phyloP scores from a whole-genome alignment of 164 flowering plant species.

The Stephania cephalantha region DNA sequence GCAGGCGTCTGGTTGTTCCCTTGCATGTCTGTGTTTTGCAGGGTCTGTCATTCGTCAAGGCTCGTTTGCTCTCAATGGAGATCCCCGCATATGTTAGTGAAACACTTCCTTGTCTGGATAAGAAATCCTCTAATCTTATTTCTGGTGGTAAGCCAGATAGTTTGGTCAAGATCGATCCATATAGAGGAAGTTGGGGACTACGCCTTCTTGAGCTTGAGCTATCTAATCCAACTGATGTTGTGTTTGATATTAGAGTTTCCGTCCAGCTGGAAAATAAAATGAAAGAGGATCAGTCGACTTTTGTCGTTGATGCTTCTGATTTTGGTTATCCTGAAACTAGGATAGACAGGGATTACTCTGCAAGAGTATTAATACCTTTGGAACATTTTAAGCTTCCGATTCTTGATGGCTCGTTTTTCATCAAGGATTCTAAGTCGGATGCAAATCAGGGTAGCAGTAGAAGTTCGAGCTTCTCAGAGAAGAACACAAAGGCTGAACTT shows the following conservation, averaged over 20 bases:
- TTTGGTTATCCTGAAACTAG: conserved; percentile 78
- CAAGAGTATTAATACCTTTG: conserved; percentile 89
- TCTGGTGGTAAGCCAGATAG: conserved; percentile 39
- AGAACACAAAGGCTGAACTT: conserved; percentile 73
- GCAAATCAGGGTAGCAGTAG: conserved; percentile 26
- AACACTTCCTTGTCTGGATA: conserved; percentile 38
- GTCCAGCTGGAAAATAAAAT: conserved; percentile 58
- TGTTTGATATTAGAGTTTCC: conserved; percentile 78
- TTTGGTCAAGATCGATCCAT: conserved; percentile 85
- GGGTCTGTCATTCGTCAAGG: conserved; percentile 90
- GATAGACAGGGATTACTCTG: conserved; percentile 88
- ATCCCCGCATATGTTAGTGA: conserved; percentile 90
- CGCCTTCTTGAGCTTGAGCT: conserved; percentile 96
- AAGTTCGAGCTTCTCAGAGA: conserved; percentile 55
- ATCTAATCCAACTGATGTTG: conserved; percentile 93
- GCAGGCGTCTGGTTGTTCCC: conserved; percentile 87
- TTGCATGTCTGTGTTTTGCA: conserved; percentile 83
- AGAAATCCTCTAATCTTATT: conserved; percentile 21
- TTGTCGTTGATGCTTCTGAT: conserved; percentile 39
- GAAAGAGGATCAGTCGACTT: conserved; percentile 26
- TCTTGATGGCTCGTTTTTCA: conserved; percentile 76
- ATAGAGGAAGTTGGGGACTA: conserved; percentile 95
- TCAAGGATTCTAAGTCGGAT: conserved; percentile 45
- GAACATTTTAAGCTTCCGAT: conserved; percentile 93
- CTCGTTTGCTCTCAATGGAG: conserved; percentile 95